Base-by-base conservation (phyloP, 1,284 basidiomycete species). In the Cystobasidium pallidum region DNA sequence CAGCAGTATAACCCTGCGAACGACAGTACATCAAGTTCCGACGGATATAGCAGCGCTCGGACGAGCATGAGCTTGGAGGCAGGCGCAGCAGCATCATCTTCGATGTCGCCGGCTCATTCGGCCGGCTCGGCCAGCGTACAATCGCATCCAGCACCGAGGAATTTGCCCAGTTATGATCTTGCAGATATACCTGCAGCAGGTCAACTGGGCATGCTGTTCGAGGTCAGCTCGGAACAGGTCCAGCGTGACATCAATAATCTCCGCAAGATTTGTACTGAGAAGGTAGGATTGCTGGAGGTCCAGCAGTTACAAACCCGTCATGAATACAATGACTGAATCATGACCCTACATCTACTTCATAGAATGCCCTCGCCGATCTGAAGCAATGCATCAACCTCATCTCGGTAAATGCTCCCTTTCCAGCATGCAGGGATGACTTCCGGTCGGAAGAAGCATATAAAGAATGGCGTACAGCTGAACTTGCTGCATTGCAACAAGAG, bases 381-480 rank as follows among this genome's bases (percentile, higher is more conserved):
- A 94, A 93, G 85, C 89, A 89, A 36, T 94, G 91, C 79, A 84
- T 97, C 67, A 94, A 93, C 82, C 92, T 94, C 75, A 90, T 98
- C 80, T 91, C 90, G 73, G 89, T 91, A 7, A 90, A 91, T 49
- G 84, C 86, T 24, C 83, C 90, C 0, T 93, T 94, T 80, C 93
- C 94, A 0, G 93, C 91, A 34, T 86, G 89, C 58, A 85, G 89
- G 75, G 88, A 91, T 75, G 94, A 99, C 80, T 99, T 98, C 77
- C 85, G 86, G 30, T 88, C 81, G 70, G 90, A 90, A 2, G 86
- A 87, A 0, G 90, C 90, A 0, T 98, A 91, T 87, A 86, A 88
- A 41, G 84, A 89, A 41, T 98, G 93, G 91, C 86, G 88, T 45
- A 86, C 88, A 0, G 82, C 87, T n/a, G 95, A 98, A 83, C 89